Conservation (phyloP, 441 rosid species). For the Syzygium malaccense region DNA sequence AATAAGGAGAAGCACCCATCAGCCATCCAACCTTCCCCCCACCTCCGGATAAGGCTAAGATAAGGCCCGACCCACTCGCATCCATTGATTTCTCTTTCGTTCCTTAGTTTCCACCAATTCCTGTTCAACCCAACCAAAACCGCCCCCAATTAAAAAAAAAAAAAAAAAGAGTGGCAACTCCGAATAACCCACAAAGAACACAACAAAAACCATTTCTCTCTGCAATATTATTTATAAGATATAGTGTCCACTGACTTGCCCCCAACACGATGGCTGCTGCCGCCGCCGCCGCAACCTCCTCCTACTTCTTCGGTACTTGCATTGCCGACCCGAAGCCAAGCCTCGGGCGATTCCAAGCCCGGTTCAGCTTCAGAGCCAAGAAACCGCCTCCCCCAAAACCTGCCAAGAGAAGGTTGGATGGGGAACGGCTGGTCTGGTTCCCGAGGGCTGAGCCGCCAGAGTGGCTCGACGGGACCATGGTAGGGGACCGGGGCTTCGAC, state of each 20-base stretch:
- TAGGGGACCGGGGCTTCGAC: conserved; percentile 81
- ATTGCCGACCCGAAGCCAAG: conserved; percentile 15
- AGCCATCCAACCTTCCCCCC: conserved; percentile 17
- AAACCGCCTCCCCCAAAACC: conserved; percentile 38
- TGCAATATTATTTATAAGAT: neutral
- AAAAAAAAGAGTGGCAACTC: neutral
- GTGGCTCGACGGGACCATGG: conserved; percentile 76
- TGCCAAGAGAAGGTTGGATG: neutral
- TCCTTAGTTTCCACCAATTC: neutral
- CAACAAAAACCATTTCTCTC: neutral
- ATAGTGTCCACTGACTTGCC: neutral
- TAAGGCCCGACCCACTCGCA: conserved; percentile 25
- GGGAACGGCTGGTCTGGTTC: conserved; percentile 61
- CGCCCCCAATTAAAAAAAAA: neutral
- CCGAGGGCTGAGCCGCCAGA: conserved; percentile 48
- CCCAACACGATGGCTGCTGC: neutral
- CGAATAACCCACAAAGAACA: neutral
- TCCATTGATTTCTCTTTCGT: neutral
- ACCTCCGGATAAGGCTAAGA: conserved; percentile 33
- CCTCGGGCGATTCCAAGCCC: conserved; percentile 43
- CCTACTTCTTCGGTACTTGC: conserved; percentile 46
- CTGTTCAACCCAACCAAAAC: neutral
- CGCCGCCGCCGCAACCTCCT: conserved; percentile 33
- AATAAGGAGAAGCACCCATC: conserved; percentile 19
- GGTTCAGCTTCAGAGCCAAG: conserved; percentile 39